A percentile compares a stretch with the other conserved stretches of the same genome.
phyloP scores from a whole-genome alignment of 352 stramenopile genomes.

The Pythium brassicae region DNA sequence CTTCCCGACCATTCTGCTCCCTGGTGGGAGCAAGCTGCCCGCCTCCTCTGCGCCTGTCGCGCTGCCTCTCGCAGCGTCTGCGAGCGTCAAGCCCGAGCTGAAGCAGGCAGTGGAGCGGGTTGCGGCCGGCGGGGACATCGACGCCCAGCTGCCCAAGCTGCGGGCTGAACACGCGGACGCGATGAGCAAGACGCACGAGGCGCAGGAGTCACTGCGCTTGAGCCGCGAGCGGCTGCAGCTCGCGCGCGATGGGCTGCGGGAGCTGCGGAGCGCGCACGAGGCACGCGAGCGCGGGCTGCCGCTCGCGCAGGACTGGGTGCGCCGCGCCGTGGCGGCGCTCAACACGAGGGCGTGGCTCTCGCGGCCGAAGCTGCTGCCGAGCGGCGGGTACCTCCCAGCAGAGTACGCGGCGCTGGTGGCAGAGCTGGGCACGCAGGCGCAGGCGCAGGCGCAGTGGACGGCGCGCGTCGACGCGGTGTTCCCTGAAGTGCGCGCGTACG shows the following conservation, averaged over 20 bases:
- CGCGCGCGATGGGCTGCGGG: constrained; percentile 48
- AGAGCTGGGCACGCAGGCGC: constrained; percentile 14
- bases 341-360: constrained; percentile 41
- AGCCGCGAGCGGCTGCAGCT: constrained; percentile 54
- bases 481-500: constrained; percentile 57
- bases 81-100: background rate
- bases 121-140: constrained; percentile 51
- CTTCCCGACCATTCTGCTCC: constrained; percentile 16
- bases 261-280: constrained; percentile 58
- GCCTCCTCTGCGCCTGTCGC: background rate
- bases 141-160: constrained; percentile 71
- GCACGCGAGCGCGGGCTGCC: constrained; percentile 62
- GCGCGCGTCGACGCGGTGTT: constrained; percentile 61
- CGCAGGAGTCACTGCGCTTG: constrained; percentile 59
- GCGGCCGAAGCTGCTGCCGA: constrained; percentile 21
- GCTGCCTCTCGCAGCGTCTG: background rate
- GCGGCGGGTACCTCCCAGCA: constrained; percentile 34
- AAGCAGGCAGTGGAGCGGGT: constrained; percentile 38
- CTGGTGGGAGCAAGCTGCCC: background rate
- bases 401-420: constrained; percentile 43
- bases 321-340: constrained; percentile 40
- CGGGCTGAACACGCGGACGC: constrained; percentile 63
- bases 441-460: background rate
- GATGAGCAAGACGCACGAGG: constrained; percentile 61
- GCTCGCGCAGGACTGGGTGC: constrained; percentile 53